These are phyloP conservation scores for Lasiodiplodia citricola DNA, from an alignment of 2,329 filamentous ascomycete species.

Conservation along the genomic window DNA sequence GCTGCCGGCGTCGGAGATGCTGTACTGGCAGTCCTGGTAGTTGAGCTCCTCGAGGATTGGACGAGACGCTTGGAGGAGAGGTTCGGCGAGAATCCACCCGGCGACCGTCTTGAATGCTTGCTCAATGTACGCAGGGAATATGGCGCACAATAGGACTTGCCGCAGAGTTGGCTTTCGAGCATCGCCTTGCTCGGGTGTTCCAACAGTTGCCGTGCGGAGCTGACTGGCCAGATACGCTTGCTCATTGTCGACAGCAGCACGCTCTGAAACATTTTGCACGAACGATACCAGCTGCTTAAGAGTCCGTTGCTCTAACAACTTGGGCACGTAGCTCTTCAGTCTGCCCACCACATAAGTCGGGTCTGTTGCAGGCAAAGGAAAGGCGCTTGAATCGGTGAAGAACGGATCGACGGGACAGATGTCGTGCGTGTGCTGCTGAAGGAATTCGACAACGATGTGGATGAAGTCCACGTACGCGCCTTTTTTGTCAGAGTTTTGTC, in stretches of 20 bases:
- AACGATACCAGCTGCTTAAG: slow-evolving; percentile 63
- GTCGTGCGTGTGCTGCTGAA: slow-evolving; percentile 66
- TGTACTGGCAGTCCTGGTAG: slow-evolving; percentile 53
- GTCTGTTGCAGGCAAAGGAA: slow-evolving; percentile 65
- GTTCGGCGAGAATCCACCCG: slow-evolving; percentile 59
- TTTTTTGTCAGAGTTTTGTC: slow-evolving; percentile 45
- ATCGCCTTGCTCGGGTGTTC: slow-evolving; percentile 49
- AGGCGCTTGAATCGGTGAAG: slow-evolving; percentile 65
- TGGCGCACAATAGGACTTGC: slow-evolving; percentile 57
- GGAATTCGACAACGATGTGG: slow-evolving; percentile 62
- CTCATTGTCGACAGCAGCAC: slow-evolving; percentile 63
- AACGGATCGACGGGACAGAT: slow-evolving; percentile 63
- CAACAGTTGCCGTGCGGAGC: slow-evolving; percentile 56
- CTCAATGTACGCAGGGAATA: slow-evolving; percentile 64
- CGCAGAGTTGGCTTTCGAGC: slow-evolving; percentile 54
- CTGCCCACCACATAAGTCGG: slow-evolving; percentile 67
- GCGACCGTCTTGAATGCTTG: slow-evolving; percentile 50
- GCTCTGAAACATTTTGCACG: slow-evolving; percentile 63
- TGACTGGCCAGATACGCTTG: slow-evolving; percentile 63
- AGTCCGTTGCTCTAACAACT: slow-evolving; percentile 54
- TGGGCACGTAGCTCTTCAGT: slow-evolving; percentile 63
- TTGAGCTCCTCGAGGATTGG: slow-evolving; percentile 51
- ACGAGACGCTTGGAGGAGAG: slow-evolving; percentile 57
- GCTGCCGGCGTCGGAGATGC: slow-evolving; percentile 47
- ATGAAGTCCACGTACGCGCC: slow-evolving; percentile 67